Evolutionary conservation across 768 basidiomycete species (phyloP).

Genomic region (Russula sp.): DNA sequence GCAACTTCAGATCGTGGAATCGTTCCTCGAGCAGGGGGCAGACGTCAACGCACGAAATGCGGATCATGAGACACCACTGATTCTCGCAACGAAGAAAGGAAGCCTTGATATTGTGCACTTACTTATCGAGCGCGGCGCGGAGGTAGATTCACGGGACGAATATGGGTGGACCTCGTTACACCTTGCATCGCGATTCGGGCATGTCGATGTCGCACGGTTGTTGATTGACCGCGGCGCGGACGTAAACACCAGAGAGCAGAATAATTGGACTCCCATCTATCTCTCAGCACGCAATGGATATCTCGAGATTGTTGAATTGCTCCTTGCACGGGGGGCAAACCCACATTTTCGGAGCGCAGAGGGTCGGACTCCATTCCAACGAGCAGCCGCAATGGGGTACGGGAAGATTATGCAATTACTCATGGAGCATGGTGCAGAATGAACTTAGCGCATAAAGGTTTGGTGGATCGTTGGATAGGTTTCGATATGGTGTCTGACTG

Average conservation of each 20-base stretch:
- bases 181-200: not conserved
- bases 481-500: too few species aligned
- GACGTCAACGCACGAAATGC: not conserved
- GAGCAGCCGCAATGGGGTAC: not conserved
- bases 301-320: not conserved
- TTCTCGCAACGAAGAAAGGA: not conserved
- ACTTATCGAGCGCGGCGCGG: not conserved
- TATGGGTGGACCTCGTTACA: not conserved
- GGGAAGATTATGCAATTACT: too few species aligned
- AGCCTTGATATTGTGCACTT: not conserved
- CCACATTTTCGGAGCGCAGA: not conserved
- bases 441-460: too few species aligned
- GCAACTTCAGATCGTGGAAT: not conserved
- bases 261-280: not conserved
- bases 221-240: not conserved
- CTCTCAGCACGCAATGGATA: not conserved
- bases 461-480: too few species aligned
- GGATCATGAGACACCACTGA: not conserved
- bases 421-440: too few species aligned
- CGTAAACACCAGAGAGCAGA: not conserved
- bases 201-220: not conserved
- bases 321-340: not conserved
- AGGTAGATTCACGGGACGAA: not conserved
- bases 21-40: not conserved
- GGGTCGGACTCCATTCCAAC: not conserved